Evolutionary conservation across 129 eudicot genomes (phyloP).

Genomic region (Smallanthus sonchifolius): DNA sequence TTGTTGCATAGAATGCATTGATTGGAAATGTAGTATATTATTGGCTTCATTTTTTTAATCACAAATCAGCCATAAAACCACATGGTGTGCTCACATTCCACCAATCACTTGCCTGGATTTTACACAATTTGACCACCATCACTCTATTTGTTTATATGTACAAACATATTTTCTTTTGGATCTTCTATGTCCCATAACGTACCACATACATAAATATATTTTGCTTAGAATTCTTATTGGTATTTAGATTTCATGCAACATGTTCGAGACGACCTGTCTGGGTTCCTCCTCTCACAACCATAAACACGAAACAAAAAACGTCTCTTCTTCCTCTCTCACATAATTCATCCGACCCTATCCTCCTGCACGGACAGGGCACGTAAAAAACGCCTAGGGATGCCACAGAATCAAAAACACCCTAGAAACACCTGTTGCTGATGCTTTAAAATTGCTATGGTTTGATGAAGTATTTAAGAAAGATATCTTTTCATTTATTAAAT

Average conservation of each 20-base stretch:
- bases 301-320: no score
- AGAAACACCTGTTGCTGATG: no score
- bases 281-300: no score
- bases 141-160: not conserved
- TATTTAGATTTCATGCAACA: not conserved
- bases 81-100: conserved; percentile 39
- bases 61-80: conserved; percentile 26
- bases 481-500: not conserved
- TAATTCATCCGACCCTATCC: no score
- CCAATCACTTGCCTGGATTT: conserved; percentile 22
- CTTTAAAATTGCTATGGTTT: not conserved
- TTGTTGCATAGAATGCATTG: conserved; percentile 15
- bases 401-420: no score
- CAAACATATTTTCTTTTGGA: not conserved
- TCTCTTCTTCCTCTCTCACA: no score
- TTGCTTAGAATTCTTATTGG: not conserved
- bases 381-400: no score
- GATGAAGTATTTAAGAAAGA: not conserved
- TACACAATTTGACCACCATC: conserved; percentile 29
- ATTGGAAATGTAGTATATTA: conserved; percentile 16
- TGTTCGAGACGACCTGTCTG: not conserved
- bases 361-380: no score
- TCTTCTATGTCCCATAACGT: not conserved
- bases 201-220: not conserved
- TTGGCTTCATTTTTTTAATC: conserved; percentile 17